phyloP scores from a whole-genome alignment of 208 protist species.

The Strigomonas galati region DNA sequence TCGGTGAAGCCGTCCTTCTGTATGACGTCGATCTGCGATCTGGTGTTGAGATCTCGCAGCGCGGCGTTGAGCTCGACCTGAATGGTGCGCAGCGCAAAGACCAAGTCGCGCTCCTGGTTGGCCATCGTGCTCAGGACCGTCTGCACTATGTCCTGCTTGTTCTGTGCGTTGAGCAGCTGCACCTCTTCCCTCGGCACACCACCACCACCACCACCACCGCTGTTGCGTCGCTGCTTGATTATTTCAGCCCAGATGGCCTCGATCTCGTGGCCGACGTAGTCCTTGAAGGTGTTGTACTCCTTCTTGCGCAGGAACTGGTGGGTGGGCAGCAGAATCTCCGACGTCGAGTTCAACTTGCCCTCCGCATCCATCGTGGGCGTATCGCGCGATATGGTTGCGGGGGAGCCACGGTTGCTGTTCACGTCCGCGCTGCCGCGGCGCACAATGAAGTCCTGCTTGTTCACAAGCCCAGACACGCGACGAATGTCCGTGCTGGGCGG shows the following conservation, averaged over 20 bases:
- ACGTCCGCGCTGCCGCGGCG: neutral
- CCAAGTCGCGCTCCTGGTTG: slow-evolving; percentile 33
- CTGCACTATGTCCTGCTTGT: slow-evolving; percentile 30
- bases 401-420: neutral
- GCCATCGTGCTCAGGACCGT: slow-evolving; percentile 23
- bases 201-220: neutral
- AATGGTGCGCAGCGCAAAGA: slow-evolving; percentile 22
- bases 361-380: neutral
- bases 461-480: slow-evolving; percentile 1
- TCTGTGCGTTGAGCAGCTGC: slow-evolving; percentile 28
- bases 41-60: neutral
- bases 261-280: slow-evolving; percentile 55
- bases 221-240: slow-evolving; percentile 34
- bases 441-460: slow-evolving; percentile 9
- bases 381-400: neutral
- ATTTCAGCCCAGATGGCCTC: slow-evolving; percentile 68
- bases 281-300: slow-evolving; percentile 47
- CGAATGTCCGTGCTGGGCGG: neutral
- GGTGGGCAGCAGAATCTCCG: slow-evolving; percentile 42
- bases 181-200: slow-evolving; percentile 60
- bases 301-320: slow-evolving; percentile 52
- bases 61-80: slow-evolving; percentile 23
- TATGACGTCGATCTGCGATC: slow-evolving; percentile 24
- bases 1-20: slow-evolving; percentile 12
- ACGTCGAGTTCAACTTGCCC: neutral